Conservation (phyloP, 2,329 filamentous ascomycete species). For the Balansia obtecta region DNA sequence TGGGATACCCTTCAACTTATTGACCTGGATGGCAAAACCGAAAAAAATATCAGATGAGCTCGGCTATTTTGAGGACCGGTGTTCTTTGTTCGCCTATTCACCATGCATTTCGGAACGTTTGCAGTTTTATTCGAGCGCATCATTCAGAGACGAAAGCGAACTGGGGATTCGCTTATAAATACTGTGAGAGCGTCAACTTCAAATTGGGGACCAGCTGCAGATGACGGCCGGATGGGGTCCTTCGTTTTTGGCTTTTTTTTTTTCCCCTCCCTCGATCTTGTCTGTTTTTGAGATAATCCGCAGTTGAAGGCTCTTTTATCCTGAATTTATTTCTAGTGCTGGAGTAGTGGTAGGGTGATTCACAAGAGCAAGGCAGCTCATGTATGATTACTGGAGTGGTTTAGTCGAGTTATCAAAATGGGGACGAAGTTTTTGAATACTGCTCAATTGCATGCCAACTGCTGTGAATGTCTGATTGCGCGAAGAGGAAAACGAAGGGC, state of each 20-base stretch:
- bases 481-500: neutral
- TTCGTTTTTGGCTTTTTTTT: neutral
- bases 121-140: too few relatives aligned
- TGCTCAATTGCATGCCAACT: too few relatives aligned
- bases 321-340: neutral
- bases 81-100: neutral
- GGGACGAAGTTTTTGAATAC: neutral
- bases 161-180: neutral
- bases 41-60: neutral
- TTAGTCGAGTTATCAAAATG: neutral
- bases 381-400: neutral
- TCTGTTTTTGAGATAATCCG: neutral
- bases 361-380: neutral
- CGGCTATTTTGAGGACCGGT: neutral
- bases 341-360: neutral
- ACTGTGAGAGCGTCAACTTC: neutral
- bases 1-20: conserved; percentile 15
- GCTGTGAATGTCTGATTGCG: too few relatives aligned
- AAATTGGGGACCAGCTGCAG: too few relatives aligned
- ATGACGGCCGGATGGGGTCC: too few relatives aligned
- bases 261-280: neutral
- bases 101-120: neutral
- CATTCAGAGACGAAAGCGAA: neutral
- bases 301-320: neutral
- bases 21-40: conserved; percentile 2